Percentiles rank a stretch among this genome's conserved stretches.
Evolutionary conservation across 805 yeast species (phyloP).

Genomic region (Wickerhamia fluorescens): DNA sequence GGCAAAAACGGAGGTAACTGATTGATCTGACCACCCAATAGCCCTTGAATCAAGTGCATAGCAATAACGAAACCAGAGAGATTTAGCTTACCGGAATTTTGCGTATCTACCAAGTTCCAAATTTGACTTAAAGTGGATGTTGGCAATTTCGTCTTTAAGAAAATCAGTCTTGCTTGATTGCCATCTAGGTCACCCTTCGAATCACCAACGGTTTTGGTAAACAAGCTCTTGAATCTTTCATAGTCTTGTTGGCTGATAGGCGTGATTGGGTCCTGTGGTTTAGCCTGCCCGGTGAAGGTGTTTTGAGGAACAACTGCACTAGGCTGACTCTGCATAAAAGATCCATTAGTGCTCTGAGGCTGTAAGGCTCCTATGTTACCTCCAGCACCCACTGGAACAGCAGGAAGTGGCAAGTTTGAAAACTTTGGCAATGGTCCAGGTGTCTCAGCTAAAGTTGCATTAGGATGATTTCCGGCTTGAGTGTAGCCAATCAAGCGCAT

Average conservation of each 20-base stretch:
- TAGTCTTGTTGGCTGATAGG: constrained; percentile 52
- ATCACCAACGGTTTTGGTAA: constrained; percentile 57
- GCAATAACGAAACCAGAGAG: constrained; percentile 81
- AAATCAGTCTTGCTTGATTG: constrained; percentile 74
- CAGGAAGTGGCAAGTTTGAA: constrained; percentile 19
- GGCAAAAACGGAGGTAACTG: constrained; percentile 44
- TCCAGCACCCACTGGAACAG: too few species aligned
- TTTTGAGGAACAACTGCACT: constrained; percentile 28
- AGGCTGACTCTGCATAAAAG: constrained; percentile 37
- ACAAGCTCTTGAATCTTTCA: constrained; percentile 61
- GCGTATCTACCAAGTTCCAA: constrained; percentile 82
- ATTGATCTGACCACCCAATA: constrained; percentile 56
- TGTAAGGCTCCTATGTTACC: constrained; percentile 16
- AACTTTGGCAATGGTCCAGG: constrained; percentile 66
- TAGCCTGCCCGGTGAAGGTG: constrained; percentile 27
- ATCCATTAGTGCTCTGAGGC: constrained; percentile 27
- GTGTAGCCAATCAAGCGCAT: constrained; percentile 85
- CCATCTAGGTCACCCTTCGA: constrained; percentile 59
- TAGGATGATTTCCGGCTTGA: constrained; percentile 60
- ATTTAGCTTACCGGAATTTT: constrained; percentile 63
- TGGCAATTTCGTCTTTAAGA: constrained; percentile 82
- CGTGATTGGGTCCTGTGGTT: constrained; percentile 33
- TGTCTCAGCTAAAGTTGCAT: constrained; percentile 43
- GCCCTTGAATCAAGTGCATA: constrained; percentile 88
- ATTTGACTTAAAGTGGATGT: constrained; percentile 72